These are phyloP conservation scores for Penicillium decumbens DNA, from an alignment of 2,329 filamentous ascomycete genomes.

Conservation along the genomic window DNA sequence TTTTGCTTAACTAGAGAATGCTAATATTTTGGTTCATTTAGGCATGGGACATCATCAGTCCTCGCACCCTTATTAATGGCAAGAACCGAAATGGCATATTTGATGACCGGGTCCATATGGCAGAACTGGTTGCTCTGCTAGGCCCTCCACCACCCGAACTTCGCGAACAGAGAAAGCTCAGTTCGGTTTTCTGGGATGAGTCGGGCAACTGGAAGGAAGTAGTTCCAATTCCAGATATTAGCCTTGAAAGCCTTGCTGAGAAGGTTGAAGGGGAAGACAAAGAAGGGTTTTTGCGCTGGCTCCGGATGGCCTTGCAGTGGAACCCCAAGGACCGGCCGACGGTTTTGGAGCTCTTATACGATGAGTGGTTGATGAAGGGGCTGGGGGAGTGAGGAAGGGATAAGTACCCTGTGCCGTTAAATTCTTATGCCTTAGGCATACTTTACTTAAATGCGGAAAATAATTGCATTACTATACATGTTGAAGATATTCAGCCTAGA, in stretches of 20 bases:
- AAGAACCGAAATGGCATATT: conserved; percentile 20
- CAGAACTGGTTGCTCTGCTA: conserved; percentile 22
- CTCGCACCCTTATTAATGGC: conserved; percentile 8
- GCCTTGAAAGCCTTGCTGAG: conserved; percentile 11
- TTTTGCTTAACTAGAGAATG: background rate
- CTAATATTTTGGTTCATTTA: conserved; percentile 22
- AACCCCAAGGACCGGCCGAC: conserved; percentile 18
- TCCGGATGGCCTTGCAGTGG: conserved; percentile 30
- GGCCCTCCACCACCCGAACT: conserved; percentile 15
- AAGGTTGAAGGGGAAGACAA: conserved; percentile 25
- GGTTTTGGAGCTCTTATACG: too few relatives aligned
- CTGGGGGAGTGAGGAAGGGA: too few relatives aligned
- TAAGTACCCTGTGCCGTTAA: too few relatives aligned
- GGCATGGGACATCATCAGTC: conserved; percentile 4
- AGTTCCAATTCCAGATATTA: conserved; percentile 16
- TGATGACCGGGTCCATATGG: conserved; percentile 21
- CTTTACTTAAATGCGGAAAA: too few relatives aligned
- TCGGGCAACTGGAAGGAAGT: conserved; percentile 19
- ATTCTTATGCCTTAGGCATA: too few relatives aligned
- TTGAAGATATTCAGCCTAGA: too few relatives aligned
- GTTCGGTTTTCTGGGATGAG: conserved; percentile 24
- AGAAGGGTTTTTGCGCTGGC: conserved; percentile 22
- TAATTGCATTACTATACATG: too few relatives aligned
- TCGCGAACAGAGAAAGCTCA: conserved; percentile 11
- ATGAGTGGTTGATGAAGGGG: too few relatives aligned